These are phyloP conservation scores for Cladophialophora psammophila DNA, from an alignment of 2,329 filamentous ascomycete genomes.

Conservation along the genomic window DNA sequence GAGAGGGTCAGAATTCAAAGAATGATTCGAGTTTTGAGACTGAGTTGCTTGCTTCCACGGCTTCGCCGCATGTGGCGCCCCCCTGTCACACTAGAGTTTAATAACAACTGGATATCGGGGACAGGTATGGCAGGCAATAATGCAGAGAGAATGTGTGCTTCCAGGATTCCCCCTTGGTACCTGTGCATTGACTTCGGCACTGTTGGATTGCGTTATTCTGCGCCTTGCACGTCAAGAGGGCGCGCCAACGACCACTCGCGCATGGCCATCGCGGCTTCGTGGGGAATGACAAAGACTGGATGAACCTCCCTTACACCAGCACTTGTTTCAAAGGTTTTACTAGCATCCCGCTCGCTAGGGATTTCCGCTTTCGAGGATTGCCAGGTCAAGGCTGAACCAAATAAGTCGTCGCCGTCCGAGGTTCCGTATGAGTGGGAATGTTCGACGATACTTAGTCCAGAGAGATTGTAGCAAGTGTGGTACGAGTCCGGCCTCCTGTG, in stretches of 20 bases:
- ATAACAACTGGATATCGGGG: background rate
- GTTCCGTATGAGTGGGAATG: constrained; percentile 61
- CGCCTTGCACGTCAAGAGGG: constrained; percentile 59
- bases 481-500: constrained; percentile 80
- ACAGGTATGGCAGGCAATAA: background rate
- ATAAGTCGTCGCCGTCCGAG: constrained; percentile 42
- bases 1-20: background rate
- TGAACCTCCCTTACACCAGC: constrained; percentile 65
- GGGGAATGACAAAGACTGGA: constrained; percentile 85
- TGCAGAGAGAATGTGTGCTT: background rate
- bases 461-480: constrained; percentile 90
- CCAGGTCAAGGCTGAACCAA: constrained; percentile 51
- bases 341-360: constrained; percentile 52
- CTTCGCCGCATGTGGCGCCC: constrained; percentile 2
- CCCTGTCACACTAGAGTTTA: background rate
- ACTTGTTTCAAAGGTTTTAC: constrained; percentile 55
- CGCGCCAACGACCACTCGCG: constrained; percentile 70
- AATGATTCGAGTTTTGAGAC: constrained; percentile 4
- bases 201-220: constrained; percentile 1
- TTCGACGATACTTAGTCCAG: constrained; percentile 83
- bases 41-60: background rate
- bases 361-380: constrained; percentile 49
- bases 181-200: constrained; percentile 23
- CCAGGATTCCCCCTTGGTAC: background rate
- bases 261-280: constrained; percentile 70